phyloP scores from a whole-genome alignment of 768 basidiomycete genomes.

The Pleurotus giganteus region DNA sequence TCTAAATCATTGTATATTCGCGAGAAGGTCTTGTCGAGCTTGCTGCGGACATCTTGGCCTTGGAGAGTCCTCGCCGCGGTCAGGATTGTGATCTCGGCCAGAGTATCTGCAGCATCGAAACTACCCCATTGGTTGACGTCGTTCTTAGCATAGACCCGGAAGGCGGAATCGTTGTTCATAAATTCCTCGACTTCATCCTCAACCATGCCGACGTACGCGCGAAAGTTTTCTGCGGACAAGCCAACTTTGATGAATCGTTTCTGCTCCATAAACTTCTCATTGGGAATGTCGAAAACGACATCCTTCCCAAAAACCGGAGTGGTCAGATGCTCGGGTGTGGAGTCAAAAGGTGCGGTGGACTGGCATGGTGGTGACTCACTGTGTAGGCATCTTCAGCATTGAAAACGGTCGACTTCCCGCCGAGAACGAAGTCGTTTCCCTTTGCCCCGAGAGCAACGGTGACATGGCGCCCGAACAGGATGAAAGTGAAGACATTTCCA shows the following conservation, averaged over 20 bases:
- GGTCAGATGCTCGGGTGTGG: constrained; percentile 68
- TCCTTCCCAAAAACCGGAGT: constrained; percentile 97
- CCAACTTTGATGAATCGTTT: constrained; percentile 98
- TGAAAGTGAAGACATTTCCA: constrained; percentile 96
- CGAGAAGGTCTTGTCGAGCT: constrained; percentile 82
- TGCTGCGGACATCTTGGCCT: constrained; percentile 82
- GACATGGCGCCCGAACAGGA: constrained; percentile 83
- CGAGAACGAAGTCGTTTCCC: constrained; percentile 92
- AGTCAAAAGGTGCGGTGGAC: not conserved
- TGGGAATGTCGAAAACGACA: constrained; percentile 96
- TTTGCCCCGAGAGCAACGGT: constrained; percentile 89
- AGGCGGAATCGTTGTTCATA: constrained; percentile 61
- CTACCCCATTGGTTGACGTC: constrained; percentile 75
- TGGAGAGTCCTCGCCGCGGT: constrained; percentile 94
- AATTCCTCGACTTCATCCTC: constrained; percentile 74
- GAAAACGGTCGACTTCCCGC: constrained; percentile 88
- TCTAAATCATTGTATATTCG: constrained; percentile 86
- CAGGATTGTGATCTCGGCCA: constrained; percentile 90
- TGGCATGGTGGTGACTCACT: constrained; percentile 33
- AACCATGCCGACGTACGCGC: constrained; percentile 79
- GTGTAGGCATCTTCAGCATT: constrained; percentile 97
- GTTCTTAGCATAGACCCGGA: constrained; percentile 59
- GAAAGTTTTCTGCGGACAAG: constrained; percentile 88
- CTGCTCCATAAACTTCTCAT: constrained; percentile 97
- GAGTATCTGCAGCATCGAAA: constrained; percentile 69